A percentile compares a stretch with the other conserved stretches of the same genome.
phyloP scores from a whole-genome alignment of 768 basidiomycete genomes.

The Ramaria rubella region DNA sequence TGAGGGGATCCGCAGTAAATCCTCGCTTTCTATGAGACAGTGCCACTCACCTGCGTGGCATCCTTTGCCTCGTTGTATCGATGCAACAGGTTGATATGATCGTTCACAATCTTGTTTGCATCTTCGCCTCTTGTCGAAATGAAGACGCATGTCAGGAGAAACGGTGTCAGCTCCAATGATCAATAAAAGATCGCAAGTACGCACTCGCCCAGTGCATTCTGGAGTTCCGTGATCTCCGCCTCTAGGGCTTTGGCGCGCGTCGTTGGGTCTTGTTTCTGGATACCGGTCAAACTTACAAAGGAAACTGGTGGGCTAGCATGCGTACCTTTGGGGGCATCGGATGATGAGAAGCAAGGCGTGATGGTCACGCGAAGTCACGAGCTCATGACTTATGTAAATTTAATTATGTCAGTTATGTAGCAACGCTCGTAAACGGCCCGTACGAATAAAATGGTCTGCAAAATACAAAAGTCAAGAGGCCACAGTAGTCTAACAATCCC shows the following conservation, averaged over 20 bases:
- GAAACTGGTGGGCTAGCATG: not conserved
- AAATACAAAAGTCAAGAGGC: too few species aligned
- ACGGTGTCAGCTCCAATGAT: not conserved
- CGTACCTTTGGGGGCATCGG: not conserved
- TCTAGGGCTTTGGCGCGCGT: slow-evolving; percentile 27
- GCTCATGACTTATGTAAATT: not conserved
- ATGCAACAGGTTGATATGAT: slow-evolving; percentile 67
- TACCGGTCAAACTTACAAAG: not conserved
- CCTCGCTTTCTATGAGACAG: not conserved
- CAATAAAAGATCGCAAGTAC: not conserved
- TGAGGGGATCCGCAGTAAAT: too few species aligned
- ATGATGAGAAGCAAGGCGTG: not conserved
- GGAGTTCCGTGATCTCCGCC: slow-evolving; percentile 41
- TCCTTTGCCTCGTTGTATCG: slow-evolving; percentile 79
- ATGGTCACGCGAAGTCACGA: not conserved
- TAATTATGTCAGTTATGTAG: too few species aligned
- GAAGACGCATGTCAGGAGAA: not conserved
- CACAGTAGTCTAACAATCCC: too few species aligned
- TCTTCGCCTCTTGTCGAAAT: slow-evolving; percentile 30
- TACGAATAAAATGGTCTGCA: too few species aligned
- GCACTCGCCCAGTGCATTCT: slow-evolving; percentile 41
- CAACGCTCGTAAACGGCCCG: too few species aligned
- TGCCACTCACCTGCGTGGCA: slow-evolving; percentile 55
- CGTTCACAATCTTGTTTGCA: slow-evolving; percentile 52
- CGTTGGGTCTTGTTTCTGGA: slow-evolving; percentile 1